phyloP scores from a whole-genome alignment of 2,329 filamentous ascomycete species.

The Dothidotthia symphoricarpi region DNA sequence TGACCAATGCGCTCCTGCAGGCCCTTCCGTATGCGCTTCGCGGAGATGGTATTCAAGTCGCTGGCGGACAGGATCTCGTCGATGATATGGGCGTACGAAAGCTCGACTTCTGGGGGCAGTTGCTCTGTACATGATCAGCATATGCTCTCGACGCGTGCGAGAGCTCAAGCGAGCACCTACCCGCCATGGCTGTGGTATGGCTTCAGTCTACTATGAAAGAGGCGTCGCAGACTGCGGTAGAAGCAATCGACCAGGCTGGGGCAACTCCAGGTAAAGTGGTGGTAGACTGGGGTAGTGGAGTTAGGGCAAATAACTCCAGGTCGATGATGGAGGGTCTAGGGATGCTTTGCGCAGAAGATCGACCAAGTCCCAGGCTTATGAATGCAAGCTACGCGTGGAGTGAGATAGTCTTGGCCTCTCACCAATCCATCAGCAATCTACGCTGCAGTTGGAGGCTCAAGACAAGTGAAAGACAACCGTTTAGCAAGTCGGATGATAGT shows the following conservation, averaged over 20 bases:
- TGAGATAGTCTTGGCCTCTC: conserved; percentile 6
- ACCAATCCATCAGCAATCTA: conserved; percentile 8
- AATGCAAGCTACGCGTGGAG: conserved; percentile 10
- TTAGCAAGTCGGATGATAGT: conserved; percentile 20
- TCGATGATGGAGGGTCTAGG: not conserved
- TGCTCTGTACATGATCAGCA: conserved; percentile 23
- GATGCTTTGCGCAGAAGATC: no score
- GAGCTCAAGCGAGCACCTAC: conserved; percentile 17
- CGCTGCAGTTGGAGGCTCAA: conserved; percentile 14
- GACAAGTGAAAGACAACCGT: conserved; percentile 17
- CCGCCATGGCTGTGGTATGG: conserved; percentile 28
- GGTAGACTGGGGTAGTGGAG: not conserved
- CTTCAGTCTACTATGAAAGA: not conserved
- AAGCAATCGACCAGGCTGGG: no score
- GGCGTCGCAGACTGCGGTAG: no score
- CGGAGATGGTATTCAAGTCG: conserved; percentile 63
- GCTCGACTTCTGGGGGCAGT: conserved; percentile 50
- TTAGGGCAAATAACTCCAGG: not conserved
- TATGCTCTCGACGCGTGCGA: conserved; percentile 2
- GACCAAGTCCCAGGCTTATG: conserved; percentile 1
- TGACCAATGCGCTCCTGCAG: conserved; percentile 60
- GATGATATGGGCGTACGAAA: conserved; percentile 58
- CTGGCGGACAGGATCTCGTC: conserved; percentile 60
- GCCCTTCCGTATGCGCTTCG: conserved; percentile 64
- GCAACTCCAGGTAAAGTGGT: not conserved